Evolutionary conservation across 164 flowering plant genomes (phyloP).

Genomic region (Berberis vulgaris): DNA sequence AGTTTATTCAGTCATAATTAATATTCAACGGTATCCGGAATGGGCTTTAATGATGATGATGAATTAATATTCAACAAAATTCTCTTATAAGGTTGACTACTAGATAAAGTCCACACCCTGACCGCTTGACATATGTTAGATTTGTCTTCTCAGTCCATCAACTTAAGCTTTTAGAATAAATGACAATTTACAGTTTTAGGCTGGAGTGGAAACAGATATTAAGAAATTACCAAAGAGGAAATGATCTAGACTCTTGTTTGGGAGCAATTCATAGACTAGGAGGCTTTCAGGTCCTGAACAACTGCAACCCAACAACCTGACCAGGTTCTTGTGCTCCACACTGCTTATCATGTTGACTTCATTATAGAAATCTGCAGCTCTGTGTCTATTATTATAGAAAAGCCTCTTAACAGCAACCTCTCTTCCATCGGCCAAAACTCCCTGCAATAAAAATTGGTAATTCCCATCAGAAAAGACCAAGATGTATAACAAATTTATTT

Average conservation of each 20-base stretch:
- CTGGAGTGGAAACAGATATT: neutral
- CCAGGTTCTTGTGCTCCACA: conserved; percentile 51
- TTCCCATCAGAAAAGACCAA: no score
- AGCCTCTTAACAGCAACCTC: conserved; percentile 61
- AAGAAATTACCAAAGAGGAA: conserved; percentile 44
- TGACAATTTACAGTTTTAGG: neutral
- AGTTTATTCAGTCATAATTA: no score
- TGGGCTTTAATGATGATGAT: no score
- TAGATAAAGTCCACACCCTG: no score
- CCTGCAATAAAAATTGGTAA: conserved; percentile 22
- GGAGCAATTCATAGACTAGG: conserved; percentile 53
- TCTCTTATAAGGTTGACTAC: no score
- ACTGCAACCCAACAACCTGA: conserved; percentile 52
- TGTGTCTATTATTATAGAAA: conserved; percentile 22
- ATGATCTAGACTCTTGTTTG: conserved; percentile 48
- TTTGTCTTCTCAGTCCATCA: no score
- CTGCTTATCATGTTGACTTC: conserved; percentile 52
- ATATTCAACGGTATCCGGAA: no score
- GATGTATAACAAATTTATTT: no score
- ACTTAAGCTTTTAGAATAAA: no score
- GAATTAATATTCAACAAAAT: no score
- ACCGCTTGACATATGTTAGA: no score
- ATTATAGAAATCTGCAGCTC: conserved; percentile 33
- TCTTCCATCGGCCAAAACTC: conserved; percentile 54
- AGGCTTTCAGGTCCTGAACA: conserved; percentile 36